These are phyloP conservation scores for Hericium erinaceus DNA, from an alignment of 768 basidiomycete genomes.

Conservation along the genomic window DNA sequence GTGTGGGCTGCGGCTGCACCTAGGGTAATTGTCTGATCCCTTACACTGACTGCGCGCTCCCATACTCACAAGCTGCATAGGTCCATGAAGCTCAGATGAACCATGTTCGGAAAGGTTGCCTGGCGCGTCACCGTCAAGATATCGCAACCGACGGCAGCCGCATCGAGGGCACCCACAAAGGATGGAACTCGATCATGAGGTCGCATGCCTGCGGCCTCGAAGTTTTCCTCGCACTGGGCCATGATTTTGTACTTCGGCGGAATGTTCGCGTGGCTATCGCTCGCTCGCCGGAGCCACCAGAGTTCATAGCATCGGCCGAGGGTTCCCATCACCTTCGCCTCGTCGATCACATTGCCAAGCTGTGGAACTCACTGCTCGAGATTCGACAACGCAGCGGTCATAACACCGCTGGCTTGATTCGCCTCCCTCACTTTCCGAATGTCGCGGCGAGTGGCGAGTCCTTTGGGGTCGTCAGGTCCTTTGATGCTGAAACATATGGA, in stretches of 20 bases:
- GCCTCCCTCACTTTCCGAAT: background rate
- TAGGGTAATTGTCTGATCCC: no score
- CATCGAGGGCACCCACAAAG: slow-evolving; percentile 23
- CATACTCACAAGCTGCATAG: no score
- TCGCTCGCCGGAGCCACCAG: background rate
- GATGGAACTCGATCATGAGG: slow-evolving; percentile 18
- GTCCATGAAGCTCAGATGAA: slow-evolving; percentile 18
- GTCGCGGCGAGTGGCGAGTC: slow-evolving; percentile 6
- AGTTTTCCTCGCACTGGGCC: slow-evolving; percentile 10
- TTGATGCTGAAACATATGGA: no score
- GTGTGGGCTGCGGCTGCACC: no score
- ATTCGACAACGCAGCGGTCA: background rate
- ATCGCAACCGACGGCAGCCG: slow-evolving; percentile 19
- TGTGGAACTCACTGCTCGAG: slow-evolving; percentile 8
- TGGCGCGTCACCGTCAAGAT: slow-evolving; percentile 14
- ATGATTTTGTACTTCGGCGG: slow-evolving; percentile 17
- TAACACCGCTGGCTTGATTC: background rate
- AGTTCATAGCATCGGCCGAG: slow-evolving; percentile 10
- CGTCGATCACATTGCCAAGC: slow-evolving; percentile 10
- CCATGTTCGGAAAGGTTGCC: slow-evolving; percentile 22
- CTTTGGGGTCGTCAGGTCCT: slow-evolving; percentile 3
- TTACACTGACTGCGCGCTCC: no score
- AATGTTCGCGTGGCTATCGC: slow-evolving; percentile 14
- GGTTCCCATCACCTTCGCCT: slow-evolving; percentile 21
- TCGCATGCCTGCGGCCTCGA: slow-evolving; percentile 17